Evolutionary conservation across 805 yeast genomes (phyloP), one percentile per base, ranked within the genome.

Genomic region (Isabelozyma rhagii): DNA sequence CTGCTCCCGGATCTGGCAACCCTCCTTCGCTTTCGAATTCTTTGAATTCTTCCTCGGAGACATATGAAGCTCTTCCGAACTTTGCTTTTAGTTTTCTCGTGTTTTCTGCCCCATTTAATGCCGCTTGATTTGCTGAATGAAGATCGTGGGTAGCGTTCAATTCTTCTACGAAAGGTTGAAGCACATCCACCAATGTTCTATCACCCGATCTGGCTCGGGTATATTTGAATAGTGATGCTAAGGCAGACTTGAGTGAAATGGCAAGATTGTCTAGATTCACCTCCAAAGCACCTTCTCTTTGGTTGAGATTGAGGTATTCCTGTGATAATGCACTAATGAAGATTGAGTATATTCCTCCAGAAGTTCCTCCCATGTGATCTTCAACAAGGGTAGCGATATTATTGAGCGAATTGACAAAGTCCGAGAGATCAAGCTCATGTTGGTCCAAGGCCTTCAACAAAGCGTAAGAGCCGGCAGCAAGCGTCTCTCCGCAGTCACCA

Each of bases 341-440:
- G 49, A 89, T 89, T 5, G 93, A 85, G 66, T 89, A 89, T 39
- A 89, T 66, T 1, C 96, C 96, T 46, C 97, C 97, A 2, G 92
- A 85, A 0, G 97, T 90, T 46, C 97, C 97, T 51, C 96, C 97
- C 96, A 89, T 89, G n/a, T 82, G 81, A 46, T 80, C 79, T 62
- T 89, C 96, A 43, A 89, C 86, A 17, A 85, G 66, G 46, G 87
- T 92, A 7, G 96, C 85, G 45, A 89, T 74, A 56, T 81, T 80
- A 21, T 81, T 72, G 41, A 87, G 65, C 1, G 86, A 80, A 47
- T 80, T 68, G 21, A 75, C 79, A 4, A 73, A 77, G 51, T 77
- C 81, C 10, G 53, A 42, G 41, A 74, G 53, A 18, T 63, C 65
- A 13, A 36, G 11, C 8, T 65, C 58, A n/a, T 62, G 59, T 27